Evolutionary conservation across 345 rosid genomes (phyloP).

Genomic region (Punica granatum): DNA sequence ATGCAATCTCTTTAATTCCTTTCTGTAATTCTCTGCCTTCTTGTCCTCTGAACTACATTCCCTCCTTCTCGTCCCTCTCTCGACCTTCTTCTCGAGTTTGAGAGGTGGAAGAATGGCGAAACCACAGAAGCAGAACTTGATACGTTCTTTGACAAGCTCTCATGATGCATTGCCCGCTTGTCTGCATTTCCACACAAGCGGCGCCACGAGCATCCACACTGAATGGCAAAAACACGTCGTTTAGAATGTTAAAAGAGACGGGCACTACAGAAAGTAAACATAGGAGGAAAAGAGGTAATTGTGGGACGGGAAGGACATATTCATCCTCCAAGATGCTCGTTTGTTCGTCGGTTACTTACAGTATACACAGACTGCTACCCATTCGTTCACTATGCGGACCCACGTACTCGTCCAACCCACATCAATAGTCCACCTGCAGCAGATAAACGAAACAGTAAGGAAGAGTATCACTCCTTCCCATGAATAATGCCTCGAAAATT

Average conservation of each 20-base stretch:
- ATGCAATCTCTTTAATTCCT: neutral
- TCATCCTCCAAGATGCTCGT: neutral
- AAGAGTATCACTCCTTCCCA: too few species aligned
- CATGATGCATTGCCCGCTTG: constrained; percentile 28
- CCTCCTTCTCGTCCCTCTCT: neutral
- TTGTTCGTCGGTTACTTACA: constrained; percentile 34
- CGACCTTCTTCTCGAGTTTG: neutral
- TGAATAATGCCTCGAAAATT: neutral
- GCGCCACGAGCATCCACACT: constrained; percentile 95
- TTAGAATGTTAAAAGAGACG: neutral
- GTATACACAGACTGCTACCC: constrained; percentile 90
- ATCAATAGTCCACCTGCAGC: constrained; percentile 90
- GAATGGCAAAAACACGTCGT: constrained; percentile 10
- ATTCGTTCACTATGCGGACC: constrained; percentile 87
- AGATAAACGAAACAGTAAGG: neutral
- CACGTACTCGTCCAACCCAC: constrained; percentile 99
- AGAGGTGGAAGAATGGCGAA: neutral
- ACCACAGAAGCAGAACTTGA: neutral
- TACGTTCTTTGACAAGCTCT: neutral
- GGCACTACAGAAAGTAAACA: neutral
- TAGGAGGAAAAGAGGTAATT: neutral
- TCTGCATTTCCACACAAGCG: constrained; percentile 48
- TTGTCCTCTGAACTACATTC: neutral
- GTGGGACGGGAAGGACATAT: neutral
- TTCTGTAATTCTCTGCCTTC: neutral